Base-by-base conservation (phyloP, 1,139 yeast genomes). In the Kodamaea fungicola region DNA sequence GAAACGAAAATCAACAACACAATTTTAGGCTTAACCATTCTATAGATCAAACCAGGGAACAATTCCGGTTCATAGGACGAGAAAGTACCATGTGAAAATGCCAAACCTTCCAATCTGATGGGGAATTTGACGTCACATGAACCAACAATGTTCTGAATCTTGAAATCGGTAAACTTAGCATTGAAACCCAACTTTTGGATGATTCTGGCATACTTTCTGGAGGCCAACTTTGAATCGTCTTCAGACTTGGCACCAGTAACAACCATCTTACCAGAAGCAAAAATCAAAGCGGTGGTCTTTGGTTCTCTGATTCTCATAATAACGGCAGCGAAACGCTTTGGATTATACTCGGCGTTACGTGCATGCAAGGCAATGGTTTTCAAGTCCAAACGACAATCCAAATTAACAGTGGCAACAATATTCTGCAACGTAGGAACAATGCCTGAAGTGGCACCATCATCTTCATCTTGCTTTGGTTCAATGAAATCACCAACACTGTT, bases 261-360 rank as follows among this genome's bases (percentile, higher is more conserved):
- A 51, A 92, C 99, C 99, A 92, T 92, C 62, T 92, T 92, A 56
- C 99, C 99, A 5, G 97, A 88, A 2, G 98, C 99, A 64, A 92
- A 94, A 51, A 92, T 94, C 56, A 92, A 75, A 0, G 98, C 98
- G 2, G 99, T 92, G 1, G 98, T 94, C 61, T 92, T 92, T 19
- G 99, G 99, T 61, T 92, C 98, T 65, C 99, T 80, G 52, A 92
- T 92, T 75, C 99, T 87, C 99, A 92, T 94, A 52, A 92, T 92
- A 38, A 92, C 99, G 40, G 99, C 99, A 10, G 99, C 99, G 70
- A 92, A 92, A 71, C 99, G 96, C 67, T 81, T 69, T 37, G 98
- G 98, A 55, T 92, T 92, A 63, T 92, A 92, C 63, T 92, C 99
- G 22, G 99, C 99, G 65, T 92, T 92, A 76, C 99, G 89, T 3